Conservation (phyloP, 2,329 filamentous ascomycete species). For the Chrysoporthe austroafricana region DNA sequence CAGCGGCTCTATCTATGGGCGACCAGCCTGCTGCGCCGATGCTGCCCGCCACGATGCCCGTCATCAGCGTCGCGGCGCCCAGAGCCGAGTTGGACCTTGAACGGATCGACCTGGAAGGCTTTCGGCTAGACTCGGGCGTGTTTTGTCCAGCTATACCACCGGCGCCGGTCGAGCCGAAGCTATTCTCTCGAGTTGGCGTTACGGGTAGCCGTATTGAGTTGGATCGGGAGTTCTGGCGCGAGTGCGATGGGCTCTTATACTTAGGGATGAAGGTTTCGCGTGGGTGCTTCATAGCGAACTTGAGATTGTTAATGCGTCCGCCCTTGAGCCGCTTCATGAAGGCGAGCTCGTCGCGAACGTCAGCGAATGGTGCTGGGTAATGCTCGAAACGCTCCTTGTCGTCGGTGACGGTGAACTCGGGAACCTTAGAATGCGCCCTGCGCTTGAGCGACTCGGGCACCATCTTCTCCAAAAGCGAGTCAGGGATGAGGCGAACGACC, state of each 20-base stretch:
- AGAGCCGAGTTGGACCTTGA: conserved; percentile 72
- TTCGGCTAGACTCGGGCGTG: conserved; percentile 61
- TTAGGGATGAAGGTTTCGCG: conserved; percentile 68
- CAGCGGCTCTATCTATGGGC: conserved; percentile 60
- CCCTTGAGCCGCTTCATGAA: conserved; percentile 82
- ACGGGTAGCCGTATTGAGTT: conserved; percentile 64
- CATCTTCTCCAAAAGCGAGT: conserved; percentile 62
- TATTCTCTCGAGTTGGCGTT: conserved; percentile 65
- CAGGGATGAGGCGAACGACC: conserved; percentile 80
- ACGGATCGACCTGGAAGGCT: conserved; percentile 65
- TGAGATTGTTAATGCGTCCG: conserved; percentile 79
- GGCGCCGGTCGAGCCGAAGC: conserved; percentile 49
- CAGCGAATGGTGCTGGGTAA: conserved; percentile 73
- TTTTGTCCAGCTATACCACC: conserved; percentile 9
- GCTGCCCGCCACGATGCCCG: conserved; percentile 78
- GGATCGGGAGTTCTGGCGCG: conserved; percentile 65
- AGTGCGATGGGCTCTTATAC: conserved; percentile 66
- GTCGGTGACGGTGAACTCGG: conserved; percentile 65
- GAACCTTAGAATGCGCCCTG: conserved; percentile 48
- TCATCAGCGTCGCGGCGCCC: conserved; percentile 77
- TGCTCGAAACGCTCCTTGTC: conserved; percentile 64
- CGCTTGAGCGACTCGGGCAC: conserved; percentile 59
- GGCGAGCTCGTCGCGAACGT: conserved; percentile 78
- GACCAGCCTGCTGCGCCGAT: conserved; percentile 75
- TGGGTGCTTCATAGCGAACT: conserved; percentile 77